Conservation (phyloP, 2,329 filamentous ascomycete genomes). For the Phaeosphaeria sp. region DNA sequence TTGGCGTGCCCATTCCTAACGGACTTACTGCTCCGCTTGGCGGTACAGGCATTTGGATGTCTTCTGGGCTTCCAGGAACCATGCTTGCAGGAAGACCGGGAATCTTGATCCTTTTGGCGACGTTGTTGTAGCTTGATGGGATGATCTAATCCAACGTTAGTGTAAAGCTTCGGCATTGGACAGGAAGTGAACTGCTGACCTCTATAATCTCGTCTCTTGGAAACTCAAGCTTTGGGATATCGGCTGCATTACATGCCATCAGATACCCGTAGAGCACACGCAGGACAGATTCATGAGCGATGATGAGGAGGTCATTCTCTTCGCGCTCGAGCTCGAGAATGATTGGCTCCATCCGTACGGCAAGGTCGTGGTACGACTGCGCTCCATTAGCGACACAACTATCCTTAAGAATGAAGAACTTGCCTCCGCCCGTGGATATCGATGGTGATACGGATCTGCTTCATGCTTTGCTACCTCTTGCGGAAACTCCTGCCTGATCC, state of each 20-base stretch:
- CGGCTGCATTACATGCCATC: slow-evolving; percentile 96
- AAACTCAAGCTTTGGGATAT: slow-evolving; percentile 92
- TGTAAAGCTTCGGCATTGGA: slow-evolving; percentile 1
- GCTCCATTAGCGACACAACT: slow-evolving; percentile 20
- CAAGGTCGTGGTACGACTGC: slow-evolving; percentile 96
- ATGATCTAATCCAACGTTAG: slow-evolving; percentile 68
- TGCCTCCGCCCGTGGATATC: slow-evolving; percentile 93
- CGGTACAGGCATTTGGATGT: slow-evolving; percentile 78
- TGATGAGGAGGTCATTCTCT: slow-evolving; percentile 96
- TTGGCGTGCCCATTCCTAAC: slow-evolving; percentile 50
- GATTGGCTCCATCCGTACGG: slow-evolving; percentile 96
- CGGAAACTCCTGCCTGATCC: slow-evolving; percentile 81
- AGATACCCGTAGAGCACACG: slow-evolving; percentile 96
- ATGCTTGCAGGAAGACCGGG: slow-evolving; percentile 70
- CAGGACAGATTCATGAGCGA: slow-evolving; percentile 96
- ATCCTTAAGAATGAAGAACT: slow-evolving; percentile 10
- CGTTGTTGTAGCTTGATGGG: slow-evolving; percentile 95
- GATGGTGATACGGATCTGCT: slow-evolving; percentile 92
- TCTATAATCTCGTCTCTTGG: slow-evolving; percentile 98
- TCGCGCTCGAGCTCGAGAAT: slow-evolving; percentile 97
- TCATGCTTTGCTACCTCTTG: slow-evolving; percentile 94
- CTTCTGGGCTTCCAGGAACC: slow-evolving; percentile 79
- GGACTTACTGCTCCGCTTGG: slow-evolving; percentile 59
- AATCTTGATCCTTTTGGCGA: slow-evolving; percentile 89
- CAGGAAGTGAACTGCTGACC: slow-evolving; percentile 51